Evolutionary conservation across 2,329 filamentous ascomycete genomes (phyloP), one percentile per base, ranked within the genome.

Genomic region (Neophaeococcomyces aloes): DNA sequence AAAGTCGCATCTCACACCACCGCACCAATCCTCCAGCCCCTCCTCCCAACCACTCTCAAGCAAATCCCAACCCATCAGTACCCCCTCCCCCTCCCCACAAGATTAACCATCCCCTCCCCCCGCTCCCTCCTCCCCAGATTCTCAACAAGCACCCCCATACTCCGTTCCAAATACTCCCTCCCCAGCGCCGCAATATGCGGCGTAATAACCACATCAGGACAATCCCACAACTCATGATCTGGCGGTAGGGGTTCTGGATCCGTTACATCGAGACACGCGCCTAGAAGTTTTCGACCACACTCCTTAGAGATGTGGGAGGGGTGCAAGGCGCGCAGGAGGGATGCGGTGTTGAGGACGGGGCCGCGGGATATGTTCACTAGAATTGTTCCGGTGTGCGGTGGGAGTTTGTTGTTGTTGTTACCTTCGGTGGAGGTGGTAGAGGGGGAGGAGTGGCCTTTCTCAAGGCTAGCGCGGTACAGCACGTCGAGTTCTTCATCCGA

Each of bases 201-300:
- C 50, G 77, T 81, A 35, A 89, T 73, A 40, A 81, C 72, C 13
- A 81, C 68, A 59, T 87, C 86, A 47, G 75, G 74, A 11, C 79
- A 67, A 19, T 67, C 71, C 83, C 83, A 89, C 39, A 89, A 63
- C 49, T 75, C 72, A 56, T 83, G 76, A 3, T 80, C 75, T 2
- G 69, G 62, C 0, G 83, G 82, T 49, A 89, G 59, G 0, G 85
- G 85, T 60, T 89, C 85, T 0, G 84, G 84, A 48, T 88, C 83
- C 1, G 83, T 83, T 1, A 89, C 84, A 57, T 88, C 84, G 31
- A 89, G 62, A 1, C 83, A 83, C 0, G 84, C 85, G 23, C 84
- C 84, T 2, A 68, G 61, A 23, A 84, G 57, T 2, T 70, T 67
- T 7, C 29, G 18, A n/a, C 11, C 27, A 27, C 23, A 6, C 5